phyloP scores from a whole-genome alignment of 73 alveolate species.

The Halteria grandinella region DNA sequence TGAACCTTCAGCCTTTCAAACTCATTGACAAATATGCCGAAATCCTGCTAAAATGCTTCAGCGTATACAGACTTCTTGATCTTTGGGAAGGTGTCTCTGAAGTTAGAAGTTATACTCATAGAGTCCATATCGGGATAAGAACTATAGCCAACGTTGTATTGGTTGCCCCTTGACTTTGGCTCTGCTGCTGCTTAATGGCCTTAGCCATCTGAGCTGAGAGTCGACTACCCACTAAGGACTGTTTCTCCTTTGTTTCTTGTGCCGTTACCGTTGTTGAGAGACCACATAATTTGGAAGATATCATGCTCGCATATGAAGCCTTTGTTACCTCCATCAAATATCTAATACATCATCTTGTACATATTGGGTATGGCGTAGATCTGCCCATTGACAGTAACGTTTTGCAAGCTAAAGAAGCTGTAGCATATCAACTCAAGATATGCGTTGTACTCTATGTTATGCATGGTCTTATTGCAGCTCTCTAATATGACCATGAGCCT shows the following conservation, averaged over 20 bases:
- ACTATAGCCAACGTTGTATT: no score
- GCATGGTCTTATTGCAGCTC: background rate
- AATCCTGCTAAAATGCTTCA: conserved; percentile 22
- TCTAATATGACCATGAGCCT: conserved; percentile 13
- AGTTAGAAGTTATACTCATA: no score
- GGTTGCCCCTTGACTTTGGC: no score
- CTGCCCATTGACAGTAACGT: background rate
- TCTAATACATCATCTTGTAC: conserved; percentile 13
- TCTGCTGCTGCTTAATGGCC: no score
- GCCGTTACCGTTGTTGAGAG: no score
- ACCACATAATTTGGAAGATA: conserved; percentile 24
- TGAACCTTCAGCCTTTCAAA: background rate
- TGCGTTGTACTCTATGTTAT: conserved; percentile 10
- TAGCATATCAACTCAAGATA: conserved; percentile 12
- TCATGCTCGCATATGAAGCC: conserved; percentile 53
- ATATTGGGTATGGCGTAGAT: background rate
- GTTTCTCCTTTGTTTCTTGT: no score
- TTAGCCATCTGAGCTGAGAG: no score
- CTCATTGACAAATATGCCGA: conserved; percentile 4
- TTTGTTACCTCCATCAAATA: conserved; percentile 31
- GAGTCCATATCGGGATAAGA: no score
- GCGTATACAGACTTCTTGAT: conserved; percentile 6
- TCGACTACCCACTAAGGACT: no score
- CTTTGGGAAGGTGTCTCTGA: conserved; percentile 6
- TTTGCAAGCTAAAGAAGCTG: conserved; percentile 17